Evolutionary conservation across 2,329 filamentous ascomycete genomes (phyloP).

Genomic region (Claviceps africana): DNA sequence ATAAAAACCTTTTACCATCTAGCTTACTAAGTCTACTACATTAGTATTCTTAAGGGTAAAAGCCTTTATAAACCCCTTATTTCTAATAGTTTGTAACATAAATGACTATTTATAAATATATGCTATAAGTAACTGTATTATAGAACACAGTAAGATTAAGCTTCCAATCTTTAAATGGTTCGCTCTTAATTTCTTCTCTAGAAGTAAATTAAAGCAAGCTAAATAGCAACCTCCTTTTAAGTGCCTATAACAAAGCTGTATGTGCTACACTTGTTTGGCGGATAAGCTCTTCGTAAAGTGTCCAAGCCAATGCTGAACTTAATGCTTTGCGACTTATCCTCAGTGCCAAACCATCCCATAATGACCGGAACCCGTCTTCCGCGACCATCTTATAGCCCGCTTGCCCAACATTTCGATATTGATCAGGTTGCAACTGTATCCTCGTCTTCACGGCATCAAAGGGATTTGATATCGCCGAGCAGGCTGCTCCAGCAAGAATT

Average conservation of each 20-base stretch:
- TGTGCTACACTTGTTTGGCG: constrained; percentile 30
- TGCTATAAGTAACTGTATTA: too few relatives aligned
- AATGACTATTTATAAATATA: too few relatives aligned
- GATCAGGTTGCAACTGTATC: constrained; percentile 73
- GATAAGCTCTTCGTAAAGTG: constrained; percentile 87
- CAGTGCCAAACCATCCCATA: constrained; percentile 76
- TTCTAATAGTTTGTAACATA: too few relatives aligned
- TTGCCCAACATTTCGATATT: constrained; percentile 71
- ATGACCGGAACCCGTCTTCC: constrained; percentile 65
- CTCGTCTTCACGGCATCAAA: constrained; percentile 95
- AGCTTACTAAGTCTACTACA: too few relatives aligned
- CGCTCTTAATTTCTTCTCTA: too few relatives aligned
- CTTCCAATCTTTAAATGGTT: too few relatives aligned
- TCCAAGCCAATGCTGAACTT: constrained; percentile 94
- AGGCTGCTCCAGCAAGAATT: constrained; percentile 64
- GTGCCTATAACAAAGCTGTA: not conserved
- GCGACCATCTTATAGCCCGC: constrained; percentile 64
- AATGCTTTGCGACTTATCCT: constrained; percentile 84
- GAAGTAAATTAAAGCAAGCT: too few relatives aligned
- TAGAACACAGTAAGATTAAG: too few relatives aligned
- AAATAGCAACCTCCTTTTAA: not conserved
- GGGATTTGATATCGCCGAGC: constrained; percentile 83
- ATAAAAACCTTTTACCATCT: too few relatives aligned
- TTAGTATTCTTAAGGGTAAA: too few relatives aligned
- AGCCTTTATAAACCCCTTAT: too few relatives aligned